A percentile compares a stretch with the other conserved stretches of the same genome.
Evolutionary conservation across 2,329 filamentous ascomycete species (phyloP).

Genomic region (Alternaria arborescens): DNA sequence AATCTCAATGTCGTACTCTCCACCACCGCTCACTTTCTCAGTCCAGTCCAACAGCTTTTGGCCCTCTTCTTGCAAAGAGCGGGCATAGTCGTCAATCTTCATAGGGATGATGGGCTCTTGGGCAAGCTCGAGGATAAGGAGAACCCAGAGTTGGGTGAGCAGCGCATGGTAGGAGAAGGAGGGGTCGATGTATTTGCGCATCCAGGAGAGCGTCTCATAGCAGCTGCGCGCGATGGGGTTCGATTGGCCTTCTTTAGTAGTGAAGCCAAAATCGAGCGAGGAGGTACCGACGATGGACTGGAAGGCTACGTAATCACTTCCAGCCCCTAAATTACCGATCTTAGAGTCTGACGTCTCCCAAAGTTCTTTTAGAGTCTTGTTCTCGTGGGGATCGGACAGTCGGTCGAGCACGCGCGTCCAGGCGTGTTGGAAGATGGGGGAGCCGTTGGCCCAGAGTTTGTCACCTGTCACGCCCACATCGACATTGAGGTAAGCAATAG

Average conservation of each 20-base stretch:
- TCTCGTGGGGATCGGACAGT: conserved; percentile 73
- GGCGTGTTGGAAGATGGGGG: conserved; percentile 78
- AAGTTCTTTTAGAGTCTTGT: conserved; percentile 75
- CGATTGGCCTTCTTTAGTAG: conserved; percentile 50
- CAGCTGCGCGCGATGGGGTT: conserved; percentile 79
- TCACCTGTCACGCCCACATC: conserved; percentile 80
- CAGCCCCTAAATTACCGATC: conserved; percentile 75
- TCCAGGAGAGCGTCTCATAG: conserved; percentile 90
- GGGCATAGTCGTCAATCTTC: conserved; percentile 77
- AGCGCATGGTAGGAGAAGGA: conserved; percentile 81
- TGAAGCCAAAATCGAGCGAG: conserved; percentile 84
- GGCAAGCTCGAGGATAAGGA: conserved; percentile 85
- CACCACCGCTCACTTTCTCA: conserved; percentile 57
- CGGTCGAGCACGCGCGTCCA: conserved; percentile 78
- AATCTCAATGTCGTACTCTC: conserved; percentile 55
- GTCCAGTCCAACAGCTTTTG: conserved; percentile 72
- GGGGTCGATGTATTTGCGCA: conserved; percentile 80
- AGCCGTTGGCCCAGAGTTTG: conserved; percentile 79
- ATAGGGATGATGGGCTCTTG: conserved; percentile 85
- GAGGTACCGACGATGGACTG: conserved; percentile 90
- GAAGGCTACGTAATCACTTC: conserved; percentile 87
- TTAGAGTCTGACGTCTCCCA: conserved; percentile 72
- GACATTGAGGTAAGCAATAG: conserved; percentile 89
- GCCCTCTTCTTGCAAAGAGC: conserved; percentile 70
- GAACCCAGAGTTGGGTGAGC: conserved; percentile 79